These are phyloP conservation scores for Arabidopsis thaliana DNA, from an alignment of 345 rosid species.

Conservation along the genomic window DNA sequence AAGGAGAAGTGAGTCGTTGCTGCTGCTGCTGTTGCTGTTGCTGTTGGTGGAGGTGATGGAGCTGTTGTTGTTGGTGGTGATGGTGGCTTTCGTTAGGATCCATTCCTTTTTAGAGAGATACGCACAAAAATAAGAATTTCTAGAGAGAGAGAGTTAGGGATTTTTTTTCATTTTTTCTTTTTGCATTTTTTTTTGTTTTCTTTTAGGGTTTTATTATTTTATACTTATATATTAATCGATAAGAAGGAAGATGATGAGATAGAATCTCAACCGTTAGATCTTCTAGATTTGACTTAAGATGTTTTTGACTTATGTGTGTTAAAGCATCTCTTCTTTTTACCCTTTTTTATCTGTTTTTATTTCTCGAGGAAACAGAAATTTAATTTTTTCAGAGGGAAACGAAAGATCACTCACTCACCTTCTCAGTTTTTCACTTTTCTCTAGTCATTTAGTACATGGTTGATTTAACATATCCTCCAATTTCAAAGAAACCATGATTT, in stretches of 20 bases:
- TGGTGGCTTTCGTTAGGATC: constrained; percentile 66
- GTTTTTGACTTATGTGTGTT: constrained; percentile 19
- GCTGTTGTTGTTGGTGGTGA: constrained; percentile 44
- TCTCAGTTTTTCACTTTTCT: background rate
- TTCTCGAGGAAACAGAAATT: constrained; percentile 30
- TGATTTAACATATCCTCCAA: background rate
- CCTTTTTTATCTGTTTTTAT: constrained; percentile 1
- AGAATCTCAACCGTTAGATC: constrained; percentile 33
- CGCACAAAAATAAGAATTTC: background rate
- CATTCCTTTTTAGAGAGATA: constrained; percentile 50
- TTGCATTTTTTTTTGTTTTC: constrained; percentile 4
- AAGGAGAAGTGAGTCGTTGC: constrained; percentile 58
- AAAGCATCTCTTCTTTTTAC: constrained; percentile 1
- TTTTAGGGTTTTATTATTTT: constrained; percentile 21
- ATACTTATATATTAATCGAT: background rate
- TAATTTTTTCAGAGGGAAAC: constrained; percentile 32
- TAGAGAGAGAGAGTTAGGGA: constrained; percentile 48
- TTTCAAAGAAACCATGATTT: background rate
- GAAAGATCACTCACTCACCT: constrained; percentile 13
- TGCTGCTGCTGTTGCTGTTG: constrained; percentile 2
- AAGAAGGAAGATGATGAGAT: background rate
- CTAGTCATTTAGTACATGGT: background rate
- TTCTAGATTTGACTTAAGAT: constrained; percentile 13
- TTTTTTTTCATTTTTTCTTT: constrained; percentile 27
- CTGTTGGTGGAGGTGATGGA: background rate